These are phyloP conservation scores for Thalassiosira pacifica DNA, from an alignment of 352 stramenopile species.

Conservation along the genomic window DNA sequence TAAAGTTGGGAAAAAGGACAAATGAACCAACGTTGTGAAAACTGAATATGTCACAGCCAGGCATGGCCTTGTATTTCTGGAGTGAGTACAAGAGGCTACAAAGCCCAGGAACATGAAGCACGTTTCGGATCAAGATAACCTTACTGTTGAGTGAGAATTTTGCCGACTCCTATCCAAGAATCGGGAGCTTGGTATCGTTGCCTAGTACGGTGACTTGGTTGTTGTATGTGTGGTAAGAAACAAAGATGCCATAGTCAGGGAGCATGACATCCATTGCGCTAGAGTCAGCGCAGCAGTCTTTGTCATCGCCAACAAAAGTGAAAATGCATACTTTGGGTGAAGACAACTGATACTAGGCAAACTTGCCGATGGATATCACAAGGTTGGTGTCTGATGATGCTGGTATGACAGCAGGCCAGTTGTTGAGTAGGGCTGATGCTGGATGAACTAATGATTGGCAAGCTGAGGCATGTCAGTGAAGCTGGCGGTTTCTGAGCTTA, in stretches of 20 bases:
- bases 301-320: background rate
- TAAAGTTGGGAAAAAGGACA: background rate
- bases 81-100: background rate
- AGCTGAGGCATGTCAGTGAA: background rate
- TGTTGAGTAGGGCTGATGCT: too few species aligned
- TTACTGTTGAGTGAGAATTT: conserved; percentile 22
- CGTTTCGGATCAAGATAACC: conserved; percentile 11
- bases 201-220: conserved; percentile 5
- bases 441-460: background rate
- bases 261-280: conserved; percentile 26
- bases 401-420: too few species aligned
- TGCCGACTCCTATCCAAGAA: background rate
- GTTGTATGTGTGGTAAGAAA: conserved; percentile 2
- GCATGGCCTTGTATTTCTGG: background rate
- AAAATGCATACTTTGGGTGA: background rate
- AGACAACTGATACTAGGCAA: too few species aligned
- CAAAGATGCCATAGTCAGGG: conserved; percentile 10
- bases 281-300: conserved; percentile 25
- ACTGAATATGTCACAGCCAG: background rate
- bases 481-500: too few species aligned
- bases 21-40: background rate
- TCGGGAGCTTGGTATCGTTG: conserved; percentile 20
- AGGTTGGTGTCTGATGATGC: too few species aligned
- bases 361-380: too few species aligned
- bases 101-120: conserved; percentile 9